A percentile compares a stretch with the other conserved stretches of the same genome.
Conservation (phyloP, 2,329 filamentous ascomycete genomes). For the Aspergillus nomiae region DNA sequence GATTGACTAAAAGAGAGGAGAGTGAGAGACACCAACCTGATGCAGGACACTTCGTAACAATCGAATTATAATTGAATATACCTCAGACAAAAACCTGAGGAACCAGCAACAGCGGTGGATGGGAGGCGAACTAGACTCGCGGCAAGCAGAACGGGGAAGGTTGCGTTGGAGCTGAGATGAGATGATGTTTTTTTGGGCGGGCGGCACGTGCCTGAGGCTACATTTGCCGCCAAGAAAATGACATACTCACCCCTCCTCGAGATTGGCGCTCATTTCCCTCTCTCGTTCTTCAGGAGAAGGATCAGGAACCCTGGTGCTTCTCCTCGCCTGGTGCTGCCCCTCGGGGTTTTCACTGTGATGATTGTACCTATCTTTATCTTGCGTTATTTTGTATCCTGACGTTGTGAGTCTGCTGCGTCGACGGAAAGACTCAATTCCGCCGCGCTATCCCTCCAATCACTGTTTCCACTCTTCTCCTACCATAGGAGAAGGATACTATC, state of each 20-base stretch:
- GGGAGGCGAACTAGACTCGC: conserved; percentile 12
- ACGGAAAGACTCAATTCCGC: background rate
- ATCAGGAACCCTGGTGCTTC: conserved; percentile 22
- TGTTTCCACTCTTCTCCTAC: conserved; percentile 28
- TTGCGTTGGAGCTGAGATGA: conserved; percentile 25
- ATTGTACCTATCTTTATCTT: background rate
- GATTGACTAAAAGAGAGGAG: conserved; percentile 3
- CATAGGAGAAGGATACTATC: background rate
- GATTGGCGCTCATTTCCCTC: conserved; percentile 10
- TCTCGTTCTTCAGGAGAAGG: conserved; percentile 19
- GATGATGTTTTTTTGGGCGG: conserved; percentile 31
- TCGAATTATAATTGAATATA: conserved; percentile 1
- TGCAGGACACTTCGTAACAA: conserved; percentile 3
- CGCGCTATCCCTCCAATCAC: background rate
- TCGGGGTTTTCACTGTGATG: conserved; percentile 14
- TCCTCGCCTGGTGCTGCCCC: conserved; percentile 19
- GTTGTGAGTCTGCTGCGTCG: background rate
- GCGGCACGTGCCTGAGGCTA: conserved; percentile 30
- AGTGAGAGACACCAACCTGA: conserved; percentile 6
- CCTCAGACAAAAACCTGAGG: background rate
- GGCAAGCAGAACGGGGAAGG: conserved; percentile 22
- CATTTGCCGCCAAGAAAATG: conserved; percentile 23
- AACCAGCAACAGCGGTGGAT: conserved; percentile 6
- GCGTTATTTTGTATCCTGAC: background rate
- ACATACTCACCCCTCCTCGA: conserved; percentile 23